These are phyloP conservation scores for Arthrobotrys sinensis DNA, from an alignment of 2,329 filamentous ascomycete species.

Conservation along the genomic window DNA sequence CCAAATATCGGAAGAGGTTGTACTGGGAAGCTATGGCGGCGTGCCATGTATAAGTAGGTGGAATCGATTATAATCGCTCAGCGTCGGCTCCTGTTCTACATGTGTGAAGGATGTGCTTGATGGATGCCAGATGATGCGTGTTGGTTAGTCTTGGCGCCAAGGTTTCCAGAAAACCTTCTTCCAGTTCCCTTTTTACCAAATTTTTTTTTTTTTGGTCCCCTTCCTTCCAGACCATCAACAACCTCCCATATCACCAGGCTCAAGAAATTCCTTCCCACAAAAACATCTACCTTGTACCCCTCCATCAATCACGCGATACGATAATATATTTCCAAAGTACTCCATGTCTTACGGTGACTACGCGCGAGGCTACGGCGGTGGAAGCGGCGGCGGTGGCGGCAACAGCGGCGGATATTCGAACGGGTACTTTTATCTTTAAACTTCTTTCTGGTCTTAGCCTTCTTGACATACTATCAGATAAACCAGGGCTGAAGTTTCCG, in stretches of 20 bases:
- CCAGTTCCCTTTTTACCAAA: not conserved
- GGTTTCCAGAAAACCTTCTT: slow-evolving; percentile 19
- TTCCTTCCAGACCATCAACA: slow-evolving; percentile 17
- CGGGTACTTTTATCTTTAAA: slow-evolving; percentile 19
- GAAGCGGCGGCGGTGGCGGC: slow-evolving; percentile 23
- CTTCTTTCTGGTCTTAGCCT: not conserved
- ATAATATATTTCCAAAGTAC: slow-evolving; percentile 1
- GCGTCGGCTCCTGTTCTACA: not conserved
- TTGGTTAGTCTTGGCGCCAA: slow-evolving; percentile 13
- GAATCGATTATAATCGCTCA: not conserved
- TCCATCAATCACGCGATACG: not conserved
- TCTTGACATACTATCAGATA: not conserved
- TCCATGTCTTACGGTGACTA: slow-evolving; percentile 60
- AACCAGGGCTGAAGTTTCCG: not conserved
- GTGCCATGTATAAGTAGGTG: too few relatives aligned
- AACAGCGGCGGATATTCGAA: slow-evolving; percentile 44
- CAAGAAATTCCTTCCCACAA: not conserved
- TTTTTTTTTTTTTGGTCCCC: slow-evolving; percentile 31
- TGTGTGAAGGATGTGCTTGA: not conserved
- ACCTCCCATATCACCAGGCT: not conserved
- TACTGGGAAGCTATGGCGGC: not conserved
- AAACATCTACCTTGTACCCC: not conserved
- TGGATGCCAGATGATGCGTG: slow-evolving; percentile 9
- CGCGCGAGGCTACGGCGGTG: slow-evolving; percentile 47
- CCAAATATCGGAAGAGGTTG: too few relatives aligned